Conservation (phyloP, 2,329 filamentous ascomycete species). For the Clonostachys rhizophaga region DNA sequence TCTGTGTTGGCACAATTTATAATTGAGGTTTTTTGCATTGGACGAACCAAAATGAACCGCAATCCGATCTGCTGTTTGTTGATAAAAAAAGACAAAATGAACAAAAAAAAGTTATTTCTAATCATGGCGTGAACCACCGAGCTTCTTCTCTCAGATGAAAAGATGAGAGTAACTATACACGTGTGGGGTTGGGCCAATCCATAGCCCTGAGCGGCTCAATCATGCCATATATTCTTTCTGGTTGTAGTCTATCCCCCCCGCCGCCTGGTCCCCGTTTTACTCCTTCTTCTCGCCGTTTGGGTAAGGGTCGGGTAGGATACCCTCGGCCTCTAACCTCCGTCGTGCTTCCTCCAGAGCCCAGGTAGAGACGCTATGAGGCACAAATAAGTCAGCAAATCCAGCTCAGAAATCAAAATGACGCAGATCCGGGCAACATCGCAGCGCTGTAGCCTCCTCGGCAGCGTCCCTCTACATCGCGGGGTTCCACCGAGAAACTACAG, state of each 20-base stretch:
- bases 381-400: conserved; percentile 3
- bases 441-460: too few relatives aligned
- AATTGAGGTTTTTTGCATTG: too few relatives aligned
- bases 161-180: neutral
- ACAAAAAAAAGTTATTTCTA: neutral
- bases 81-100: neutral
- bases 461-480: too few relatives aligned
- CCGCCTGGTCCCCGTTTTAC: conserved; percentile 5
- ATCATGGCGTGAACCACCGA: neutral
- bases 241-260: neutral
- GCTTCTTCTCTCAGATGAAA: neutral
- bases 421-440: conserved; percentile 5
- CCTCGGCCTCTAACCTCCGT: conserved; percentile 91
- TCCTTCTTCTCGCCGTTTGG: conserved; percentile 50
- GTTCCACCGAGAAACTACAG: too few relatives aligned
- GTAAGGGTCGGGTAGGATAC: conserved; percentile 77
- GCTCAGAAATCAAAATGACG: conserved; percentile 13
- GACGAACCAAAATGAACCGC: too few relatives aligned
- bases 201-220: neutral
- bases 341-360: conserved; percentile 98
- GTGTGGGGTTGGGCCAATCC: neutral
- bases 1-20: too few relatives aligned
- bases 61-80: too few relatives aligned
- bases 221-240: neutral
- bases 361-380: conserved; percentile 78